Evolutionary conservation across 169 alveolate genomes (phyloP), one percentile per base, ranked within the genome.

Genomic region (Sarcocystis neurona): DNA sequence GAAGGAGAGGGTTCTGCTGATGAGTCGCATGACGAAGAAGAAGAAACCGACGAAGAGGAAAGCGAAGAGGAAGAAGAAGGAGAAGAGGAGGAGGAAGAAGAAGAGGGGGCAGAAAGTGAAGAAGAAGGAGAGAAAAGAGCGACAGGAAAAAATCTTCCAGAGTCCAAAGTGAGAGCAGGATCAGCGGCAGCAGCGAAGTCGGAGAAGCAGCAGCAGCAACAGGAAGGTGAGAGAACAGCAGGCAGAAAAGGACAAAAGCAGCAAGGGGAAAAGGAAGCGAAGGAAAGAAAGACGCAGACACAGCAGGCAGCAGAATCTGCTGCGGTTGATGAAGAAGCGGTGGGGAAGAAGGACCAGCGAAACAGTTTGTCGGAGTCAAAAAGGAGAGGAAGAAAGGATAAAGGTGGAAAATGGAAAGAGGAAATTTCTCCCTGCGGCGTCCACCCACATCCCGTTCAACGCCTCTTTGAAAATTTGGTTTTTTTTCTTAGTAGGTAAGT

Each of bases 371-470:
- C n/a, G n/a, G n/a, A n/a, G n/a, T n/a, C n/a, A n/a, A n/a, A n/a
- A n/a, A n/a, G n/a, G n/a, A n/a, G n/a, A n/a, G n/a, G n/a, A n/a
- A n/a, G n/a, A n/a, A n/a, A 53, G 63, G 80, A 2, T 0, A 53
- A 34, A 12, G 80, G 32, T 2, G 32, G 6, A 5, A 30, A 43
- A 0, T 30, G 3, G 48, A 32, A 53, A 5, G 80, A 43, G 30
- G 68, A 5, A 23, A 46, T 68, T n/a, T 77, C 85, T 6, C 50
- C 46, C 3, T 43, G 60, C 30, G 60, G 85, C 68, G 85, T 79
- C 1, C 75, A 48, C 10, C 75, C 70, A n/a, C 88, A 82, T 82
- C 63, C 88, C 41, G 78, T 86, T 4, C 90, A 72, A 30, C 53
- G 32, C 27, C 66, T 70, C 37, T 85, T 68, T 39, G 39, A 84